A percentile compares a stretch with the other conserved stretches of the same genome.
phyloP scores from a whole-genome alignment of 192 early-diverging fungal genomes.

The Chytriomyces sp. region DNA sequence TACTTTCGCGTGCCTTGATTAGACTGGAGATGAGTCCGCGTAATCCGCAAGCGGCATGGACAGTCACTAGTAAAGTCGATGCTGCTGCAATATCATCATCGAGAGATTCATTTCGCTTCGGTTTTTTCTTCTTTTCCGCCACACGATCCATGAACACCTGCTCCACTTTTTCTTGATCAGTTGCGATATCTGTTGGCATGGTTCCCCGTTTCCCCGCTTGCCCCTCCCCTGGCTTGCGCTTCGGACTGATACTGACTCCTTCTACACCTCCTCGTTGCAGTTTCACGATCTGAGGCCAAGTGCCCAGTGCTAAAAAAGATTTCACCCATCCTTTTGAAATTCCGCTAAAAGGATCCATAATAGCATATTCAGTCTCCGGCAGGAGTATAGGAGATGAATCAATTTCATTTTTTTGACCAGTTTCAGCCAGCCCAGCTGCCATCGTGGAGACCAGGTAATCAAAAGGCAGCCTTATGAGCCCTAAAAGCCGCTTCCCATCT shows the following conservation, averaged over 20 bases:
- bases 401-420: background rate
- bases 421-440: background rate
- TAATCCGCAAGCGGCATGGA: slow-evolving; percentile 38
- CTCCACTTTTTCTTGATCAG: background rate
- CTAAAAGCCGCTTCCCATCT: slow-evolving; percentile 20
- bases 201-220: background rate
- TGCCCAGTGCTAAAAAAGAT: slow-evolving; percentile 41
- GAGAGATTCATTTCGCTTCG: background rate
- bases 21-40: slow-evolving; percentile 16
- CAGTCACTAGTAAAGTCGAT: background rate
- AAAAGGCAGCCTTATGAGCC: slow-evolving; percentile 20
- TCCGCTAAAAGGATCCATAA: slow-evolving; percentile 48
- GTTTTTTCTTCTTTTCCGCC: background rate
- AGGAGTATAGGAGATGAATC: slow-evolving; percentile 32
- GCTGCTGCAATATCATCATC: background rate
- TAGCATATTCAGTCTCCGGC: slow-evolving; percentile 46
- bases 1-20: background rate
- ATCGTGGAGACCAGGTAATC: slow-evolving; percentile 17
- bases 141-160: background rate
- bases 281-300: slow-evolving; percentile 35
- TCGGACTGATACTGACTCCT: background rate
- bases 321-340: slow-evolving; percentile 44
- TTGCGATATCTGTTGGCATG: too few species aligned
- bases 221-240: background rate
- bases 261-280: background rate